Evolutionary conservation across 1,284 basidiomycete species (phyloP).

Genomic region (Ustilago vetiveriae): DNA sequence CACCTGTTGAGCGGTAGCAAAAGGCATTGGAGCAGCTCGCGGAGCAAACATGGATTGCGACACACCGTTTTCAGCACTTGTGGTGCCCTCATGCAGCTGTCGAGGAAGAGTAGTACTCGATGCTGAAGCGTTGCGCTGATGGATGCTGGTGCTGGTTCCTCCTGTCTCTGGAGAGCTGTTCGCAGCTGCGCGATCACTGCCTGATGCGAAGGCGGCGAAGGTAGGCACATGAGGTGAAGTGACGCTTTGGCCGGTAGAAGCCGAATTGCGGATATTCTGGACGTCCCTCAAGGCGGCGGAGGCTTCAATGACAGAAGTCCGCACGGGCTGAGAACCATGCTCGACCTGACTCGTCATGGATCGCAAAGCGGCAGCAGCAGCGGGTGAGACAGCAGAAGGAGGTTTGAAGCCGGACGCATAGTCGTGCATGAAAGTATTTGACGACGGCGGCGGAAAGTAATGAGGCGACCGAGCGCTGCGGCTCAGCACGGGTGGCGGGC

Average conservation of each 20-base stretch:
- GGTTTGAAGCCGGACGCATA: conserved; percentile 53
- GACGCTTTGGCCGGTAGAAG: conserved; percentile 16
- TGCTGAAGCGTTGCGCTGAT: conserved; percentile 29
- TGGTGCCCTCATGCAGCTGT: conserved; percentile 5
- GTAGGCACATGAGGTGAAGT: conserved; percentile 18
- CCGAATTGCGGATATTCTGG: conserved; percentile 38
- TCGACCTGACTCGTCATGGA: conserved; percentile 23
- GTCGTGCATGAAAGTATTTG: conserved; percentile 23
- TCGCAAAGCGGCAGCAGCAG: conserved; percentile 38
- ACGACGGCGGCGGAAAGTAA: conserved; percentile 52
- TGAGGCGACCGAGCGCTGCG: conserved; percentile 51
- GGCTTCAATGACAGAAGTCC: conserved; percentile 24
- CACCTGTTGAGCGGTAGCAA: background rate
- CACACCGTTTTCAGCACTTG: conserved; percentile 6
- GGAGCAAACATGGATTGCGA: conserved; percentile 14
- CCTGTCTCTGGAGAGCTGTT: conserved; percentile 37
- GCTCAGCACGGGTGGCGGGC: conserved; percentile 36
- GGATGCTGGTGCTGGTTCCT: conserved; percentile 24
- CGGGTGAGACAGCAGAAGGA: conserved; percentile 37
- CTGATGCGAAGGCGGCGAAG: conserved; percentile 20
- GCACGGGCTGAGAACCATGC: conserved; percentile 8
- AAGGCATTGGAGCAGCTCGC: conserved; percentile 24
- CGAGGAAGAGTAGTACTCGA: conserved; percentile 14
- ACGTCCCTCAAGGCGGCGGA: conserved; percentile 24
- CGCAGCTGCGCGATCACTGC: conserved; percentile 23